Evolutionary conservation across 139 green algal species (phyloP), one percentile per base, ranked within the genome.

Genomic region (Chlamydomonas urium): DNA sequence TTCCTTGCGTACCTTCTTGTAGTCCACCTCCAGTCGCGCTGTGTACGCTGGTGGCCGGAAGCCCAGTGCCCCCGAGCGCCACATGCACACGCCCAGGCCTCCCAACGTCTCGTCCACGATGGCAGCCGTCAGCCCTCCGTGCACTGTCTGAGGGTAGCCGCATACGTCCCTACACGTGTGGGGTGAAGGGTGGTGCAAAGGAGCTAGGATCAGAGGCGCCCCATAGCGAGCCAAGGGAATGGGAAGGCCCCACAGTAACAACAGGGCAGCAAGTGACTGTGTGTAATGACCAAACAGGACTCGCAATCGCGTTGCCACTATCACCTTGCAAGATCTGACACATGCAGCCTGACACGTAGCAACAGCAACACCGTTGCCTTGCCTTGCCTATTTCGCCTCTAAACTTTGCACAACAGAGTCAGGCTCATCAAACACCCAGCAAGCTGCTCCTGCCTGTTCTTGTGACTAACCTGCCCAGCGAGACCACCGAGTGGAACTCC

Each of bases 1-100:
- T n/a, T n/a, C n/a, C n/a, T n/a, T n/a, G n/a, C n/a, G n/a, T n/a
- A n/a, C n/a, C n/a, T 42, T 67, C 60, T 67, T 67, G 33, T 47
- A 67, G 60, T 67, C 60, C 60, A 71, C 36, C 34, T 93, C 86
- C 63, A 93, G 76, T 33, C 85, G 81, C 32, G 87, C 82, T 3
- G 86, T 89, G 34, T 88, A 78, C 2, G 78, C 83, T 17, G 86
- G 86, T 47, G 79, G 65, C 6, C 71, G 66, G 17, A 83, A 76
- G 36, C 83, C 83, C 47, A 91, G 70, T 2, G 68, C 75, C 24
- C 81, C 83, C n/a, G 37, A 47, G 29, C 24, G 47, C 67, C 67
- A 73, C n/a, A 66, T 6, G 47, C 47, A 57, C 8, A 73, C 48
- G 3, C 31, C 48, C 14, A 73, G 33, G 47, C 67, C 67, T 2